A percentile compares a stretch with the other conserved stretches of the same genome.
These are phyloP conservation scores for Carex pumila DNA, from an alignment of 176 grass and related monocot species.

Conservation along the genomic window DNA sequence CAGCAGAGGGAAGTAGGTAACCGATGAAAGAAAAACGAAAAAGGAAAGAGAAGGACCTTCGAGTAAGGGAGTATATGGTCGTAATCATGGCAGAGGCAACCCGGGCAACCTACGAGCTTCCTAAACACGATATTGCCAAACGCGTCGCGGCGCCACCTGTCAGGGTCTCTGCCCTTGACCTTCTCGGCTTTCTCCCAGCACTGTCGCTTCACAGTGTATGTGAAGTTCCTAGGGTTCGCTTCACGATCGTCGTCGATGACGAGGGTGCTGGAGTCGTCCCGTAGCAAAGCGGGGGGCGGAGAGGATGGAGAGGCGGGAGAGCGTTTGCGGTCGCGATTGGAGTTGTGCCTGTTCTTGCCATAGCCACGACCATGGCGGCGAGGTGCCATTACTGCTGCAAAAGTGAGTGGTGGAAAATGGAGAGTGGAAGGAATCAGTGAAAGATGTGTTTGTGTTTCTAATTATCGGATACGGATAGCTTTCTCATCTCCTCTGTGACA, in stretches of 20 bases:
- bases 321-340: constrained; percentile 5
- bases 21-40: background rate
- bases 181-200: constrained; percentile 97
- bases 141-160: constrained; percentile 93
- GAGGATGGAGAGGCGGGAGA: constrained; percentile 32
- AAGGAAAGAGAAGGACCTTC: constrained; percentile 40
- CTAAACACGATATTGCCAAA: constrained; percentile 89
- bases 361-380: background rate
- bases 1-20: background rate
- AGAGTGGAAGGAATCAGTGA: background rate
- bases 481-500: background rate
- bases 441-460: background rate
- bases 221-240: constrained; percentile 70
- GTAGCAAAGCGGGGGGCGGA: constrained; percentile 13
- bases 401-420: background rate
- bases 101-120: constrained; percentile 89
- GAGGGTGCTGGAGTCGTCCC: constrained; percentile 35
- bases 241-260: constrained; percentile 17
- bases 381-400: background rate
- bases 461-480: background rate
- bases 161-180: constrained; percentile 55
- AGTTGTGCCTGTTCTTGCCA: background rate
- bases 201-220: constrained; percentile 73
- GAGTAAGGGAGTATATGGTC: constrained; percentile 92
- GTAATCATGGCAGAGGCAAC: constrained; percentile 97